Conservation (phyloP, 768 basidiomycete species). For the Asterophora parasitica region DNA sequence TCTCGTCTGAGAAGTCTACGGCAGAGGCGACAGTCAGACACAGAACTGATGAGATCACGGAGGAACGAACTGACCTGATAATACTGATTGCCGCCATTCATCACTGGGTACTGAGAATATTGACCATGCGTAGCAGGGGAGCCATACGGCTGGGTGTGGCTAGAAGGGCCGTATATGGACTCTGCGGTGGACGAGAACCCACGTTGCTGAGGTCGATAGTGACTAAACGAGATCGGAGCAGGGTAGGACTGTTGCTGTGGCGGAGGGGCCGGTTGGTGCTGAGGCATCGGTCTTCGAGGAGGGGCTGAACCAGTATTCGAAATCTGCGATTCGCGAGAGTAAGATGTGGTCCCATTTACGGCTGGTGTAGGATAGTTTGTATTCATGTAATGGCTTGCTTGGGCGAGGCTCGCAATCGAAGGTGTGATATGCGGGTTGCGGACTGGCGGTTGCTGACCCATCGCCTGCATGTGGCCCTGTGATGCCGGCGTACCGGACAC, state of each 20-base stretch:
- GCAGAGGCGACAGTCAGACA: neutral
- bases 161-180: slow-evolving; percentile 16
- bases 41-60: neutral
- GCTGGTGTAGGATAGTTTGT: slow-evolving; percentile 5
- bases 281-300: neutral
- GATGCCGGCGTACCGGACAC: slow-evolving; percentile 2
- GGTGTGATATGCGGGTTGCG: slow-evolving; percentile 12
- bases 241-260: slow-evolving; percentile 18
- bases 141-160: slow-evolving; percentile 21
- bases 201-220: slow-evolving; percentile 43
- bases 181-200: slow-evolving; percentile 27
- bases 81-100: slow-evolving; percentile 12
- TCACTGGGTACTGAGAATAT: slow-evolving; percentile 10
- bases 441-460: slow-evolving; percentile 3
- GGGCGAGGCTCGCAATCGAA: neutral
- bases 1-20: slow-evolving; percentile 15
- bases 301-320: slow-evolving; percentile 4
- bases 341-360: slow-evolving; percentile 12
- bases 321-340: slow-evolving; percentile 10
- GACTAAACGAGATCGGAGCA: slow-evolving; percentile 36
- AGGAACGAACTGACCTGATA: slow-evolving; percentile 14
- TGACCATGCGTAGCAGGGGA: slow-evolving; percentile 12
- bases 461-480: slow-evolving; percentile 13
- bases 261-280: slow-evolving; percentile 12
- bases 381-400: slow-evolving; percentile 4